Base-by-base conservation (phyloP, 208 protist species). In the Crithidia brevicula region DNA sequence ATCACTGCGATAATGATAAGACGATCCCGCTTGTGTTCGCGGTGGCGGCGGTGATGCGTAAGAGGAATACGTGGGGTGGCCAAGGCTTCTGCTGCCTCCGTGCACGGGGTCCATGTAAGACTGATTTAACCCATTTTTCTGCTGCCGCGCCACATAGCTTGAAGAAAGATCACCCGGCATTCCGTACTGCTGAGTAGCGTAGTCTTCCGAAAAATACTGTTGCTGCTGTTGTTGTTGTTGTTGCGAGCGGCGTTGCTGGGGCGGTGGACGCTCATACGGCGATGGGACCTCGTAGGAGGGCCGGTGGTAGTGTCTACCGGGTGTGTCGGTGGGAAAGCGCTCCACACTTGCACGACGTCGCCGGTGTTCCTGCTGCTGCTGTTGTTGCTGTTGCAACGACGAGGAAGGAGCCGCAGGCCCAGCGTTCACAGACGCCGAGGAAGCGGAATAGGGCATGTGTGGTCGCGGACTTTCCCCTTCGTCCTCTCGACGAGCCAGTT, bases 251-350 rank as follows among this genome's bases (percentile, higher is more conserved):
- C 36, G 10, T 40, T 40, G 52, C 23, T 15, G 52, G 16, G 22
- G 50, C 23, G 11, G 47, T 23, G 30, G 58, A 8, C 43, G 57
- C 28, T 62, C 40, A 22, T 47, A 51, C 28, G 67, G 67, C 0
- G 58, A 61, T 8, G 40, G 34, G 8, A 73, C 50, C 20, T 65
- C 67, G 30, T 73, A 73, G 22, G 67, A 73, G 20, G 36, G 40
- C 9, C 53, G 20, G 23, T 47, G 54, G 36, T 47, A 30, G 36
- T n/a, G n/a, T n/a, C n/a, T n/a, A n/a, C n/a, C 36, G 16, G 33
- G 3, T 33, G 5, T n/a, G 1, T 8, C 10, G 3, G n/a, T 33
- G 3, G n/a, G 54, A 1, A 31, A 45, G 3, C n/a, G 54, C 2
- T 47, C 54, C 13, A n/a, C 54, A 22, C 36, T 47, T 5, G n/a